Base-by-base conservation (phyloP, 768 basidiomycete species). In the Polyporus arcularius region DNA sequence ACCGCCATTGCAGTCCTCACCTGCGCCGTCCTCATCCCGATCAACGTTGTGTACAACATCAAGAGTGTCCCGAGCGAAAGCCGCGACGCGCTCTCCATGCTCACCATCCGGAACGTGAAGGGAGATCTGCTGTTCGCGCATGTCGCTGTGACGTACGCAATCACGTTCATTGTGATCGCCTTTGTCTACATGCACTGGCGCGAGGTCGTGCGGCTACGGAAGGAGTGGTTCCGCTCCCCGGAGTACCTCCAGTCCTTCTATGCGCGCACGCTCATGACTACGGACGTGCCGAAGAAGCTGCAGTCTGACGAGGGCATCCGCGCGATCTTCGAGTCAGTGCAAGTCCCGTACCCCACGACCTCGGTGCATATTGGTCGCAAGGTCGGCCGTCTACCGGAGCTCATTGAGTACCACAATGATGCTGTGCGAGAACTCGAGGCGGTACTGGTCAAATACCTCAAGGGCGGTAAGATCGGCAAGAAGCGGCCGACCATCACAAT, bases 381-480 rank as follows among this genome's bases (percentile, higher is more conserved):
- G 66, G 89, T 98, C 38, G 96, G 95, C 30, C 82, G 86, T 58
- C 86, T 98, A 15, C 94, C 97, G 0, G 88, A 94, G 60, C 78
- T 97, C 57, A 92, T 99, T 64, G 91, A 96, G 58, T 90, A 87
- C 67, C 93, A 96, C 73, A 98, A 98, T 73, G 78, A 86, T 55
- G 89, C 93, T n/a, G 96, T 99, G n/a, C 82, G 90, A 50, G 88
- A 96, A 67, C 84, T 98, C 58, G 97, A 99, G 72, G 80, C 85
- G 40, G 82, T 94, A 52, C 82, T 99, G 35, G 96, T 98, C 58
- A 86, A 85, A 55, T 98, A 97, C 72, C 82, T 98, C 61, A 95
- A 94, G 67, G 87, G 84, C 8, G 93, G 92, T 2, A 84, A 79
- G 67, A 80, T 95, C 40, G 92, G 83, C 50, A 86, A 85, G 67